A percentile compares a stretch with the other conserved stretches of the same genome.
Conservation (phyloP, 352 stramenopile species). For the Phytophthora chlamydospora region DNA sequence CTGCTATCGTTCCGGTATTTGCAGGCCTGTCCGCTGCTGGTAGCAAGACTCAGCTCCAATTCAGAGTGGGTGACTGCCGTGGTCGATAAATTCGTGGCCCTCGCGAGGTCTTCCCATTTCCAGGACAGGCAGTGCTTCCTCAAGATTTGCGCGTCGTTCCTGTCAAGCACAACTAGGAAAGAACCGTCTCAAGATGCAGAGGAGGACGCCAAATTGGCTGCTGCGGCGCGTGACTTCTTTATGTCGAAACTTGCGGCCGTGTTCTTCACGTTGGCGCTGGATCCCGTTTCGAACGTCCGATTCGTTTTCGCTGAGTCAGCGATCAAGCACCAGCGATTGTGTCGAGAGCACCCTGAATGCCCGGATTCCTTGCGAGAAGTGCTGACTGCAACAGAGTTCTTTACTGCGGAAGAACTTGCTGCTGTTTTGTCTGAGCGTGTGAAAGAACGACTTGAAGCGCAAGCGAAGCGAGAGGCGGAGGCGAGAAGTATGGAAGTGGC, state of each 20-base stretch:
- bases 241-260: conserved; percentile 42
- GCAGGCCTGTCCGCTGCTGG: conserved; percentile 69
- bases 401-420: conserved; percentile 37
- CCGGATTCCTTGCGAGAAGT: conserved; percentile 32
- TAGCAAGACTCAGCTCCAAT: conserved; percentile 53
- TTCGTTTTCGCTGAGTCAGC: conserved; percentile 60
- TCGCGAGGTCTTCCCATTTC: conserved; percentile 64
- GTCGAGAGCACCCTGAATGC: conserved; percentile 35
- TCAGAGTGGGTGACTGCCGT: conserved; percentile 55
- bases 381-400: conserved; percentile 29
- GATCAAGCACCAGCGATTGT: conserved; percentile 51
- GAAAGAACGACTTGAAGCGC: conserved; percentile 19
- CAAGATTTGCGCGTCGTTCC: conserved; percentile 66
- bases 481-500: conserved; percentile 9
- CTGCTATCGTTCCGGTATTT: conserved; percentile 16
- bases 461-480: conserved; percentile 17
- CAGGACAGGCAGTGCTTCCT: conserved; percentile 75
- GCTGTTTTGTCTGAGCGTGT: conserved; percentile 29
- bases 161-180: conserved; percentile 24
- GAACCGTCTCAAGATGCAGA: conserved; percentile 6
- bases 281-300: conserved; percentile 80
- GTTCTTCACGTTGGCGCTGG: conserved; percentile 67
- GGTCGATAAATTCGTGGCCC: conserved; percentile 52
- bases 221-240: conserved; percentile 49
- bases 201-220: conserved; percentile 13